Conservation (phyloP, 139 green algal genomes). For the Tetraselmis striata region DNA sequence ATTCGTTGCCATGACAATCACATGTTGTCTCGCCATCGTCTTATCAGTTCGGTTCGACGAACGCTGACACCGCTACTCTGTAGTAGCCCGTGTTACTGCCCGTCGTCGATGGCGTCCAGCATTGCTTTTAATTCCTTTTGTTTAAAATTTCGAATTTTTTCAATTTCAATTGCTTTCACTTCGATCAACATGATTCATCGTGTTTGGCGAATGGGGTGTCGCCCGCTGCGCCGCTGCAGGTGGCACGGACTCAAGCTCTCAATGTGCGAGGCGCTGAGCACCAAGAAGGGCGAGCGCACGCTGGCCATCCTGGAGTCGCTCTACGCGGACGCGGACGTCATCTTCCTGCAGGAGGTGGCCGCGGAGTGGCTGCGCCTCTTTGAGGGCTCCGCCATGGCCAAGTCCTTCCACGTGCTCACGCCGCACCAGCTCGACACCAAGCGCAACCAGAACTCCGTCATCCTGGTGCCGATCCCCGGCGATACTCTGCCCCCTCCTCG, state of each 20-base stretch:
- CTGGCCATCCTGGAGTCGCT: slow-evolving; percentile 5
- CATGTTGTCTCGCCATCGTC: too few relatives aligned
- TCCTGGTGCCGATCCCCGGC: slow-evolving; percentile 1
- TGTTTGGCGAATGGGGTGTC: too few relatives aligned
- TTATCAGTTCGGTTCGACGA: too few relatives aligned
- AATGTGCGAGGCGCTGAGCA: slow-evolving; percentile 5
- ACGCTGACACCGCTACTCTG: too few relatives aligned
- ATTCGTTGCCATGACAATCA: too few relatives aligned
- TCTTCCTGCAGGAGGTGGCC: slow-evolving; percentile 14
- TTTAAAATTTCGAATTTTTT: too few relatives aligned
- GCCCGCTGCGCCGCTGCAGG: not conserved
- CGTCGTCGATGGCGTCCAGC: too few relatives aligned
- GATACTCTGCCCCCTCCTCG: too few relatives aligned
- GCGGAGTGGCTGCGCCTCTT: not conserved
- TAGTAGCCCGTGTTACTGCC: too few relatives aligned
- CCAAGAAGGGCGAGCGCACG: slow-evolving; percentile 1
- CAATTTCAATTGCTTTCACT: too few relatives aligned
- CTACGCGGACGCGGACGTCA: slow-evolving; percentile 5
- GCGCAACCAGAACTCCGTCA: slow-evolving; percentile 16
- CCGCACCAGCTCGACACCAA: slow-evolving; percentile 2
- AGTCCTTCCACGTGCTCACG: slow-evolving; percentile 3
- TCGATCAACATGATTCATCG: too few relatives aligned
- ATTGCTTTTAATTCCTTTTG: too few relatives aligned
- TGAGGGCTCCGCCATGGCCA: not conserved
- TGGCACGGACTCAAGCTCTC: slow-evolving; percentile 12